phyloP scores from a whole-genome alignment of 352 stramenopile species.

The Lagenidium giganteum region DNA sequence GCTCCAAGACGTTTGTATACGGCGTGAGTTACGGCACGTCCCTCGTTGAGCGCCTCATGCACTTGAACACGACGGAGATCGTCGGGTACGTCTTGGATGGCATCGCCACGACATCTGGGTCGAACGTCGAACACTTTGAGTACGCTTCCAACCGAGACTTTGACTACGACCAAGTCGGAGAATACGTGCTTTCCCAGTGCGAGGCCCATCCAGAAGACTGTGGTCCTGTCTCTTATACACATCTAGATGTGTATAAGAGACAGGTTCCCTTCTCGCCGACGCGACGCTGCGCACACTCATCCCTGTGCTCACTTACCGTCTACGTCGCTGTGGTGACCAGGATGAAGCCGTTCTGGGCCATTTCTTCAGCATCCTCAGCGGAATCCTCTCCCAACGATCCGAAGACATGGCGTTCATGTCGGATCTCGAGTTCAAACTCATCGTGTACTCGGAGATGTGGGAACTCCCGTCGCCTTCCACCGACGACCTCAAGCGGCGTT shows the following conservation, averaged over 20 bases:
- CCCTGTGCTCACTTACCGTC: slow-evolving; percentile 19
- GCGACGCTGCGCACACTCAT: slow-evolving; percentile 18
- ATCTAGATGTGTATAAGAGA: too few species aligned
- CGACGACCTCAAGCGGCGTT: neutral
- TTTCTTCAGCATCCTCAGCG: slow-evolving; percentile 8
- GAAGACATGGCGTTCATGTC: slow-evolving; percentile 2
- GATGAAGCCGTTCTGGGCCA: slow-evolving; percentile 12
- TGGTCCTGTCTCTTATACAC: too few species aligned
- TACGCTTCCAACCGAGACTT: slow-evolving; percentile 6
- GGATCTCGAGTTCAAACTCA: slow-evolving; percentile 16
- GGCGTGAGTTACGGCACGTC: slow-evolving; percentile 44
- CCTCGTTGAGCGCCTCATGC: slow-evolving; percentile 40
- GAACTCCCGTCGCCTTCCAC: slow-evolving; percentile 9
- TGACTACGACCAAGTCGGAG: slow-evolving; percentile 6
- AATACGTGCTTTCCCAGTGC: slow-evolving; percentile 5
- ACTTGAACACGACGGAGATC: slow-evolving; percentile 27
- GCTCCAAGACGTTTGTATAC: slow-evolving; percentile 28
- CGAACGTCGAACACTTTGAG: neutral
- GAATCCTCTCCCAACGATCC: neutral
- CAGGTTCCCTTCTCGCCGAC: slow-evolving; percentile 6
- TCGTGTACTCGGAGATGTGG: slow-evolving; percentile 22
- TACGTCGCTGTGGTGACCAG: slow-evolving; percentile 13
- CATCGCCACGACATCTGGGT: slow-evolving; percentile 29
- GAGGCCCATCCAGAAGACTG: neutral
- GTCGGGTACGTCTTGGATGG: slow-evolving; percentile 46